Evolutionary conservation across 2,329 filamentous ascomycete genomes (phyloP).

Genomic region (Aaosphaeria arxii): DNA sequence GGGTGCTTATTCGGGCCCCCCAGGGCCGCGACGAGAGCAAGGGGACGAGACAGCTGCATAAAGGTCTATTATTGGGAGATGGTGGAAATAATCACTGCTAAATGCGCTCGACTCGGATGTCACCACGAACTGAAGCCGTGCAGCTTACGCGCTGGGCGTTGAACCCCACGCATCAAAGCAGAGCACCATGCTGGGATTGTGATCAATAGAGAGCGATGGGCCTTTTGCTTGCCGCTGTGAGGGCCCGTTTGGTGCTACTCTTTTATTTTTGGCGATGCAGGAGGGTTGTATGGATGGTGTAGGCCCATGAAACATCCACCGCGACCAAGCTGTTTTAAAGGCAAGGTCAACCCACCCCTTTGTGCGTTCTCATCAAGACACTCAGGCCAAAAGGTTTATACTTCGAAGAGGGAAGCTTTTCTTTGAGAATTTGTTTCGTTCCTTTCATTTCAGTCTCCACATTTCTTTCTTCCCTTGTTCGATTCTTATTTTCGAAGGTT

Average conservation of each 20-base stretch:
- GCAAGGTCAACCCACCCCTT: constrained; percentile 18
- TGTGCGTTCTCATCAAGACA: constrained; percentile 14
- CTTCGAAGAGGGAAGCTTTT: constrained; percentile 4
- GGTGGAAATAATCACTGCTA: constrained; percentile 7
- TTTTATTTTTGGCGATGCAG: no score
- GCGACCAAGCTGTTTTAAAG: constrained; percentile 34
- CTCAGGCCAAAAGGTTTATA: constrained; percentile 9
- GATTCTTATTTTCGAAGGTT: constrained; percentile 12
- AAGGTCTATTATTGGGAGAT: constrained; percentile 2
- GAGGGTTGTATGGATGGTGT: neutral
- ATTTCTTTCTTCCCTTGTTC: constrained; percentile 4
- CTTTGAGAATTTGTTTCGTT: constrained; percentile 5
- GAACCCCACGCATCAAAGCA: no score
- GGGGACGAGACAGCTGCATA: neutral
- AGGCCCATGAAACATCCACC: constrained; percentile 25
- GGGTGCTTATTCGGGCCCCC: constrained; percentile 13
- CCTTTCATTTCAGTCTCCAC: constrained; percentile 17
- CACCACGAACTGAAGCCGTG: constrained; percentile 6
- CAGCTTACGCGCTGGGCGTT: constrained; percentile 21
- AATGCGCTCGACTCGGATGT: neutral
- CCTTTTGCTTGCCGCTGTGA: no score
- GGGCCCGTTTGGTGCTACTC: no score
- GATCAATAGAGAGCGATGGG: no score
- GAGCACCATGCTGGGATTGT: no score
- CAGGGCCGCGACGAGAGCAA: neutral